Conservation (phyloP, 139 green algal genomes). For the Zygnema cylindricum region DNA sequence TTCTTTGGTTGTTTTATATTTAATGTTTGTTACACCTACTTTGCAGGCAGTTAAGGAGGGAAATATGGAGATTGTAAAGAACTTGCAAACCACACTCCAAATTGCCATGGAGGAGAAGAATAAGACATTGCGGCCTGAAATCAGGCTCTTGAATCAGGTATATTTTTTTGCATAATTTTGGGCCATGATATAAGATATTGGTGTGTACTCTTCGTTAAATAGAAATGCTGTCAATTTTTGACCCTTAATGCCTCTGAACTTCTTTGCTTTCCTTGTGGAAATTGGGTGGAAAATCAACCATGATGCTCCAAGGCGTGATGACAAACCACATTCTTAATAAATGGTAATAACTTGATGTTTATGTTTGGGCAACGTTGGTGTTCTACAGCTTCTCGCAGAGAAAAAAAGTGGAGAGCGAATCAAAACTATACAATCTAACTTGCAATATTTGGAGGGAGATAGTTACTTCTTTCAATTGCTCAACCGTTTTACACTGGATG, state of each 20-base stretch:
- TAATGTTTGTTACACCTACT: no score
- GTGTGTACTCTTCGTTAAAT: not conserved
- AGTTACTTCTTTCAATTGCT: constrained; percentile 72
- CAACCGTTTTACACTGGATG: constrained; percentile 52
- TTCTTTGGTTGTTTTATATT: no score
- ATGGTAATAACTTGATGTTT: not conserved
- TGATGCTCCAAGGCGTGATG: no score
- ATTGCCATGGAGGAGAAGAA: constrained; percentile 72
- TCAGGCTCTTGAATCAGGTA: constrained; percentile 67
- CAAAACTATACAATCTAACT: constrained; percentile 33
- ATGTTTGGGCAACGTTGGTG: not conserved
- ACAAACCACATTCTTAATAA: not conserved
- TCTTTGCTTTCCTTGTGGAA: not conserved
- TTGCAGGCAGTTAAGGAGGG: constrained; percentile 67
- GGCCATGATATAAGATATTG: not conserved
- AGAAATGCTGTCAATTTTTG: not conserved
- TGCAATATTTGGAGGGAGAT: constrained; percentile 56
- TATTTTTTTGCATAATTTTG: not conserved
- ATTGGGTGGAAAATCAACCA: not conserved
- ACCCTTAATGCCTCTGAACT: not conserved
- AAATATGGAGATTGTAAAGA: constrained; percentile 62
- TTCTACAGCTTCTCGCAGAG: constrained; percentile 56
- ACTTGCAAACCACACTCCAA: constrained; percentile 63
- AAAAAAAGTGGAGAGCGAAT: constrained; percentile 54
- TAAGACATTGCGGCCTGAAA: constrained; percentile 73